Evolutionary conservation across 1,284 basidiomycete genomes (phyloP), one percentile per base, ranked within the genome.

Genomic region (Prillingera fragicola): DNA sequence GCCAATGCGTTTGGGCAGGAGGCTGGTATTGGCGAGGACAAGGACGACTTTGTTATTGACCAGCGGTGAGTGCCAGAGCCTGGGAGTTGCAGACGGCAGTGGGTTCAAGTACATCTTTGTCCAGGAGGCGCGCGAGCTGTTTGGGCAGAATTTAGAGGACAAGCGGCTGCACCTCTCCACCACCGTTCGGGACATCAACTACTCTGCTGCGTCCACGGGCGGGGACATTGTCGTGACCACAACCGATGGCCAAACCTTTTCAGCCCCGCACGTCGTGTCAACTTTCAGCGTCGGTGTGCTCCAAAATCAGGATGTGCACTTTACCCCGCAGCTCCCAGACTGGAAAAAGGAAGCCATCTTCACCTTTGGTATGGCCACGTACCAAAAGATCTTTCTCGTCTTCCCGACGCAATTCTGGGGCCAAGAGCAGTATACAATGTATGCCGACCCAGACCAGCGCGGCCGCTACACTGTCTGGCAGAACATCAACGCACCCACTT

Each of bases 391-490:
- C 35, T 84, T 83, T 63, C 55, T 84, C 33, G 75, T 80, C 49
- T 84, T 84, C 57, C 72, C 77, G 0, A 57, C 76, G 43, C 80
- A 79, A 31, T 84, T 84, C 60, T 84, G 82, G 82, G 81, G 81
- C 47, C 74, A 80, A 29, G 79, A 79, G 0, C 48, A 83, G 80
- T 78, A 80, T 67, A 79, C 72, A 7, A 62, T 84, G 12, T 84
- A 83, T 56, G 82, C 83, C 7, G 80, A 80, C 48, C 54, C 56
- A 13, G 62, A 72, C 17, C 74, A 79, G 48, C 77, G 82, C 14
- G 83, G 83, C 7, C 72, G 76, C 12, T 84, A 83, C 67, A 77
- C 80, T 0, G 75, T 83, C 9, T 85, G 82, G 82, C 82, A 84
- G 57, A 79, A 77, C 54, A 70, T 85, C 37, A 82, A 84, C 58